Conservation (phyloP, 306 rosid genomes). For the Rosa chinensis region DNA sequence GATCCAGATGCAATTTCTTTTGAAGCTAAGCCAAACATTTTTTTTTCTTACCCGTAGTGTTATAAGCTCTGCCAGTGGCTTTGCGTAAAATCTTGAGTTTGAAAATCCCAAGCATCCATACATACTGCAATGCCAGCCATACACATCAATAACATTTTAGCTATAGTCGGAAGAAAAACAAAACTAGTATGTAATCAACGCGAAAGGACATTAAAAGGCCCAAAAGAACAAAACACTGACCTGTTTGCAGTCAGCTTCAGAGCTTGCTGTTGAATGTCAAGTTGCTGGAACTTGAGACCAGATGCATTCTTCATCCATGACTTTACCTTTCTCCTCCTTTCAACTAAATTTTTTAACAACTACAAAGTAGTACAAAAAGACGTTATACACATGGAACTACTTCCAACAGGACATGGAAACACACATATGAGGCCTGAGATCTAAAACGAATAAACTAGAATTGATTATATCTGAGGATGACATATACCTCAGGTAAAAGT, state of each 20-base stretch:
- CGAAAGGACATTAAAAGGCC: conserved; percentile 8
- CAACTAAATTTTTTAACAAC: conserved; percentile 84
- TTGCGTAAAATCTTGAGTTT: conserved; percentile 95
- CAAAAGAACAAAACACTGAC: conserved; percentile 31
- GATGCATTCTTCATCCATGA: conserved; percentile 83
- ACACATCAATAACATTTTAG: neutral
- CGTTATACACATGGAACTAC: conserved; percentile 8
- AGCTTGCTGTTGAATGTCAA: conserved; percentile 97
- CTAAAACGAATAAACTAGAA: neutral
- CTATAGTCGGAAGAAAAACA: conserved; percentile 9
- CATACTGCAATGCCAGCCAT: conserved; percentile 67
- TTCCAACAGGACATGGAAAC: conserved; percentile 2
- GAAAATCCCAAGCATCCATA: conserved; percentile 98
- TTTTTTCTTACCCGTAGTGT: conserved; percentile 71
- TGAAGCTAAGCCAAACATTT: conserved; percentile 18
- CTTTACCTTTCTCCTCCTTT: conserved; percentile 74
- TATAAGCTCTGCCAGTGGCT: conserved; percentile 93
- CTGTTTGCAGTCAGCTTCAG: conserved; percentile 97
- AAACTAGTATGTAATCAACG: conserved; percentile 5
- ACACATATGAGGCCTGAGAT: conserved; percentile 1
- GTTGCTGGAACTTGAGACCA: conserved; percentile 81
- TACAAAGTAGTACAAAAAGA: conserved; percentile 25
- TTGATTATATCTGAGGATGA: neutral
- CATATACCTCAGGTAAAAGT: conserved; percentile 88
- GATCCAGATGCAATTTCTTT: neutral